A percentile compares a stretch with the other conserved stretches of the same genome.
Evolutionary conservation across 1,284 basidiomycete genomes (phyloP).

Genomic region (Erythrobasidium hasegawianum): DNA sequence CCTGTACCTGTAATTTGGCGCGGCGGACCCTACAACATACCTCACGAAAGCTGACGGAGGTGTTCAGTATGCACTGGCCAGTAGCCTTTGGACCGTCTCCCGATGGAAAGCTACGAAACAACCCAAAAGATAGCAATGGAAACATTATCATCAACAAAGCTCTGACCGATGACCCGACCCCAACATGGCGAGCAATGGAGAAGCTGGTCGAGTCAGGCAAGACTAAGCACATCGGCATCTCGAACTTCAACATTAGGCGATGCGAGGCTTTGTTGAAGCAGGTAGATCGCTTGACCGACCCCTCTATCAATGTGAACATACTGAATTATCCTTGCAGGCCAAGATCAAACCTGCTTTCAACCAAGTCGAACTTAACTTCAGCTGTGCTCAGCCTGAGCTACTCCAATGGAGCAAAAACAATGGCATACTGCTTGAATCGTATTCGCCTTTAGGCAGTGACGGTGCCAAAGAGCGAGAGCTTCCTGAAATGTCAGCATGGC

Average conservation of each 20-base stretch:
- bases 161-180: slow-evolving; percentile 68
- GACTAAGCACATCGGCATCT: slow-evolving; percentile 63
- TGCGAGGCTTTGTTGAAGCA: slow-evolving; percentile 64
- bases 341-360: slow-evolving; percentile 62
- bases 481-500: slow-evolving; percentile 54
- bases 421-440: slow-evolving; percentile 71
- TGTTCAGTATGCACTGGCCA: slow-evolving; percentile 36
- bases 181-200: slow-evolving; percentile 61
- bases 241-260: slow-evolving; percentile 64
- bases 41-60: not conserved
- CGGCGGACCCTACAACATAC: slow-evolving; percentile 55
- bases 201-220: slow-evolving; percentile 55
- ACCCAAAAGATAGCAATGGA: slow-evolving; percentile 50
- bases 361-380: slow-evolving; percentile 77
- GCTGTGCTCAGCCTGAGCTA: slow-evolving; percentile 76
- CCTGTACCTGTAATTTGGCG: slow-evolving; percentile 66
- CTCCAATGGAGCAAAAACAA: slow-evolving; percentile 56
- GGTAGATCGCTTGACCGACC: slow-evolving; percentile 56
- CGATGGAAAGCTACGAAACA: slow-evolving; percentile 42
- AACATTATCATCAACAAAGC: slow-evolving; percentile 57
- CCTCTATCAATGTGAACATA: slow-evolving; percentile 44
- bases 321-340: slow-evolving; percentile 28
- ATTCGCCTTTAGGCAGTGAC: slow-evolving; percentile 78
- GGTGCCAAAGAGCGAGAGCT: slow-evolving; percentile 65
- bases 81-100: slow-evolving; percentile 44